phyloP scores from a whole-genome alignment of 805 yeast species.

The Nakazawaea siamensis region DNA sequence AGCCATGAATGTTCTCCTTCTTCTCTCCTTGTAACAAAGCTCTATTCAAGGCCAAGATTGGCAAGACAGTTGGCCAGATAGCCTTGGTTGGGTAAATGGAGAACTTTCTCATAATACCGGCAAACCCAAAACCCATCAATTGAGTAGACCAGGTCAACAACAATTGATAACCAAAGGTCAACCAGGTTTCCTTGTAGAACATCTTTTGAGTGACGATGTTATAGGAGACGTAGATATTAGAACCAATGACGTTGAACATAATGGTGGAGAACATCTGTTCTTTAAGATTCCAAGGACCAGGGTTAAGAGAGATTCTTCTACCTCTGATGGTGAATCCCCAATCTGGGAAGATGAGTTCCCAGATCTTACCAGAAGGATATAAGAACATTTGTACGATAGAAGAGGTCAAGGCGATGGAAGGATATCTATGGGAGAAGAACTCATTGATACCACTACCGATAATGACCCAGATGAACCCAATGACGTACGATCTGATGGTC shows the following conservation, averaged over 20 bases:
- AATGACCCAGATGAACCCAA: slow-evolving; percentile 43
- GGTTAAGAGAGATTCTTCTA: slow-evolving; percentile 36
- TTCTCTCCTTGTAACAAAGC: slow-evolving; percentile 32
- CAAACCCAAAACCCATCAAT: slow-evolving; percentile 59
- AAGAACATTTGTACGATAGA: slow-evolving; percentile 37
- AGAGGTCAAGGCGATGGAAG: slow-evolving; percentile 33
- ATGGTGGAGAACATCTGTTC: slow-evolving; percentile 60
- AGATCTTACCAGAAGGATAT: slow-evolving; percentile 34
- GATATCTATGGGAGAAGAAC: slow-evolving; percentile 48
- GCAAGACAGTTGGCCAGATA: slow-evolving; percentile 46
- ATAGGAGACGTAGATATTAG: slow-evolving; percentile 24
- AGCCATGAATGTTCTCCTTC: slow-evolving; percentile 23
- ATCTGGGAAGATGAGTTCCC: slow-evolving; percentile 27
- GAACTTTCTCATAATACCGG: slow-evolving; percentile 54
- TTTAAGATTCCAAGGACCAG: slow-evolving; percentile 57
- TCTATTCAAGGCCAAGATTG: slow-evolving; percentile 39
- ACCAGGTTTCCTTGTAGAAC: slow-evolving; percentile 26
- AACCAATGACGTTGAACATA: slow-evolving; percentile 26
- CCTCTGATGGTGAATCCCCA: slow-evolving; percentile 29
- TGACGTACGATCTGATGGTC: slow-evolving; percentile 46
- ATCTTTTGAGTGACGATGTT: slow-evolving; percentile 25
- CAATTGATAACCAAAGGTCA: slow-evolving; percentile 43
- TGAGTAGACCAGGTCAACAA: slow-evolving; percentile 46
- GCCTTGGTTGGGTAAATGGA: slow-evolving; percentile 42
- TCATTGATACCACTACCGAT: slow-evolving; percentile 48